Evolutionary conservation across 441 rosid species (phyloP), one percentile per base, ranked within the genome.

Genomic region (Gossypium laxum): DNA sequence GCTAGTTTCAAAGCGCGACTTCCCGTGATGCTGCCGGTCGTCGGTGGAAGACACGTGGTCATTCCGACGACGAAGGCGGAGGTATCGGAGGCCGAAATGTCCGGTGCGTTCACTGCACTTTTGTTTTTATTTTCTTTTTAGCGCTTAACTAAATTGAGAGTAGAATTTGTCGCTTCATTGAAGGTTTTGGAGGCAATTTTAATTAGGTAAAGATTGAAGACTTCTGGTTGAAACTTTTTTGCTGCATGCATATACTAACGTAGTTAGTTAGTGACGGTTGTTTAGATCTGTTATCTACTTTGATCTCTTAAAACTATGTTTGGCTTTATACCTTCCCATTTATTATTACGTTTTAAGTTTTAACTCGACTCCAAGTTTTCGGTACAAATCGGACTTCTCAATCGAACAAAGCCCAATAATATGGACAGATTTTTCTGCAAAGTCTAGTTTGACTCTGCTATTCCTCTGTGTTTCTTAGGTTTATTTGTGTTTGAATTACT

Each of bases 41-140:
- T 86, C 67, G 97, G 91, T 17, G 92, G 93, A 1, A 84, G 87
- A 79, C 94, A 91, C 71, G 83, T 85, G n/a, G 75, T 84, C 72
- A 72, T 82, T 63, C 91, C 95, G 87, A 87, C 70, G 74, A 85
- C 78, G 41, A 86, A 83, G 78, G 75, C 71, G 14, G 82, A 83
- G 50, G 80, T 81, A 76, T 81, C 72, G 1, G 88, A 78, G 15
- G 52, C 71, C 11, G 90, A 88, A 58, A 80, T 85, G 54, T 87
- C 93, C 14, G 93, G 93, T 88, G 77, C 26, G 28, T 32, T 26
- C 22, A 5, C 22, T 57, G 10, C 69, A 71, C n/a, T 15, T 4
- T 52, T 11, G 38, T 15, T 45, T 38, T 58, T 3, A 5, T 8
- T 6, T 14, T 67, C 24, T 11, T 5, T 21, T 58, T 71, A 0